phyloP scores from a whole-genome alignment of 495 filamentous ascomycete species.

The Tuber indicum region DNA sequence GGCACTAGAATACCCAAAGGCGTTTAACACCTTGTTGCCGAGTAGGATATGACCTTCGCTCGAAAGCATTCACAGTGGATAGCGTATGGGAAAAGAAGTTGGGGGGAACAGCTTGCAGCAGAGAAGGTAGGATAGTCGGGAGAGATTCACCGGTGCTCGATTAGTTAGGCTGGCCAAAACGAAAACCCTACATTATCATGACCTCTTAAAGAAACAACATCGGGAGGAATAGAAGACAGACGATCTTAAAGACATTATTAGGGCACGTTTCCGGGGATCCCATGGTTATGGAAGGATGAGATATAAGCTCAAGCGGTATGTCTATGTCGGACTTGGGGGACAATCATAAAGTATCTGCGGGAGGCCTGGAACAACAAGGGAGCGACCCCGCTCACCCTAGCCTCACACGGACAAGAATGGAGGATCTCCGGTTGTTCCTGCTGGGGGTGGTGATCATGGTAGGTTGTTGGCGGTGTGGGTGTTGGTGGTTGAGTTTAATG shows the following conservation, averaged over 20 bases:
- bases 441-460: not conserved
- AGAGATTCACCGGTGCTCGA: conserved; percentile 31
- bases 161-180: conserved; percentile 8
- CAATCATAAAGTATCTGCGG: not conserved
- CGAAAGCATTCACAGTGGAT: too few relatives aligned
- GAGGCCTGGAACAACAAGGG: too few relatives aligned
- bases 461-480: not conserved
- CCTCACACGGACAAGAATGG: not conserved
- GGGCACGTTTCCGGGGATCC: conserved; percentile 39
- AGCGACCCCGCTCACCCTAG: not conserved
- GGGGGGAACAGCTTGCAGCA: too few relatives aligned
- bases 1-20: too few relatives aligned
- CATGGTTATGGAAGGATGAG: conserved; percentile 20
- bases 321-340: not conserved
- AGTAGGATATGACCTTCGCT: too few relatives aligned
- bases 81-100: too few relatives aligned
- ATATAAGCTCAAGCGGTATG: conserved; percentile 4
- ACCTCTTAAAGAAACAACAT: not conserved
- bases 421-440: not conserved
- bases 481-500: not conserved
- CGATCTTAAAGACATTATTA: conserved; percentile 42
- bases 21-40: too few relatives aligned
- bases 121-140: conserved; percentile 29
- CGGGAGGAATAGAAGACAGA: conserved; percentile 16
- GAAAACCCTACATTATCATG: not conserved